Evolutionary conservation across 2,329 filamentous ascomycete genomes (phyloP).

Genomic region (Arthrobotrys musiformis): DNA sequence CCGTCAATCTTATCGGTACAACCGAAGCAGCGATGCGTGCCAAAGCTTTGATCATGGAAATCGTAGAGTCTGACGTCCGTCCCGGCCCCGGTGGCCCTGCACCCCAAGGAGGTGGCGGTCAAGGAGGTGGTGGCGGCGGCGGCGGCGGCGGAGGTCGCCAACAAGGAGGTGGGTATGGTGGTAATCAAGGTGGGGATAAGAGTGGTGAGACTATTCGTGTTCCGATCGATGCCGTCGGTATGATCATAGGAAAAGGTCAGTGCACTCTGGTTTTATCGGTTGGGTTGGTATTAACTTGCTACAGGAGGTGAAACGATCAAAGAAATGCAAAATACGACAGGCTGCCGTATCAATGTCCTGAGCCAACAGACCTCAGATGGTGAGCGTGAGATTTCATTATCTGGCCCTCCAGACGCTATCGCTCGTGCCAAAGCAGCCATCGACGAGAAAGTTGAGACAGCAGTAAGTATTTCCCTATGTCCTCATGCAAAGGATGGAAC

Average conservation of each 20-base stretch:
- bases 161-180: constrained; percentile 59
- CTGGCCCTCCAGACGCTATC: constrained; percentile 81
- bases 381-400: constrained; percentile 85
- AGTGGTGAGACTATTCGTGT: constrained; percentile 85
- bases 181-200: constrained; percentile 69
- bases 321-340: constrained; percentile 86
- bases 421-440: constrained; percentile 83
- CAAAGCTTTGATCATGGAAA: constrained; percentile 90
- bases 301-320: constrained; percentile 87
- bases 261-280: not conserved
- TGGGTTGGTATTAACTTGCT: constrained; percentile 52
- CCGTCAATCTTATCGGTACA: constrained; percentile 88
- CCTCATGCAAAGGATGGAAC: not conserved
- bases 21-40: constrained; percentile 78
- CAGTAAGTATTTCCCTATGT: constrained; percentile 70
- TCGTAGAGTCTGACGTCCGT: constrained; percentile 88
- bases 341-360: constrained; percentile 94
- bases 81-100: constrained; percentile 62
- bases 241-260: constrained; percentile 89
- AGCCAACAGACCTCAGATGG: constrained; percentile 81
- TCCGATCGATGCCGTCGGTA: constrained; percentile 89
- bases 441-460: constrained; percentile 90
- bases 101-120: constrained; percentile 61
- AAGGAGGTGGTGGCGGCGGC: constrained; percentile 56
- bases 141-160: constrained; percentile 63